Conservation (phyloP, 805 yeast genomes). For the Barnettozyma siamensis region DNA sequence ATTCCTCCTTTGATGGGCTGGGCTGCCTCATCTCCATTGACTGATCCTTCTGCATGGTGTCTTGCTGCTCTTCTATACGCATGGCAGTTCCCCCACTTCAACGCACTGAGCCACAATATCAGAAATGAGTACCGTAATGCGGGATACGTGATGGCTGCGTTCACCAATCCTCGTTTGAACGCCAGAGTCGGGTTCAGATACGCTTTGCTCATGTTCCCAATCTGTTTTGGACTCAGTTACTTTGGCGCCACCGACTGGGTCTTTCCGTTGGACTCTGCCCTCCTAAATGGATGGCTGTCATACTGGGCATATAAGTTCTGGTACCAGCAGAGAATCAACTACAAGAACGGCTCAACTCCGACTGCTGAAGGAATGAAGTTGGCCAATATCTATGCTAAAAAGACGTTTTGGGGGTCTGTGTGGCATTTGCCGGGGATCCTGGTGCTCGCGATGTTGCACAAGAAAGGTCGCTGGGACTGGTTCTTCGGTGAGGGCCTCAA, state of each 20-base stretch:
- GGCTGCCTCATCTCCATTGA: conserved; percentile 81
- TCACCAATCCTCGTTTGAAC: conserved; percentile 83
- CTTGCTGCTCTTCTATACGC: conserved; percentile 85
- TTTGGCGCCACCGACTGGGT: conserved; percentile 77
- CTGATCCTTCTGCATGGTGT: conserved; percentile 93
- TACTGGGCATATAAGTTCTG: conserved; percentile 78
- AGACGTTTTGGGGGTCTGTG: conserved; percentile 90
- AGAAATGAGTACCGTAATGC: conserved; percentile 85
- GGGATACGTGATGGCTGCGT: conserved; percentile 97
- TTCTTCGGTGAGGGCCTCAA: conserved; percentile 29
- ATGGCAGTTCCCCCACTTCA: conserved; percentile 99
- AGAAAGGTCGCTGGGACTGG: conserved; percentile 93
- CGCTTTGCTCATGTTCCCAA: conserved; percentile 88
- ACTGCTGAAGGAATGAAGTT: conserved; percentile 50
- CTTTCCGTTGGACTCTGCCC: conserved; percentile 74
- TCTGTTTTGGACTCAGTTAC: conserved; percentile 77
- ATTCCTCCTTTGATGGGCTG: conserved; percentile 99
- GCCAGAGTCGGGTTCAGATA: conserved; percentile 92
- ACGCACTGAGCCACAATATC: conserved; percentile 82
- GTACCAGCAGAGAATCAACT: conserved; percentile 68
- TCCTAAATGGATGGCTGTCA: conserved; percentile 82
- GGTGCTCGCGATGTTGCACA: conserved; percentile 89
- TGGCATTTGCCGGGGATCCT: conserved; percentile 89
- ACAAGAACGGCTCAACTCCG: conserved; percentile 36
- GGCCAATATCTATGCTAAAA: conserved; percentile 71